A percentile compares a stretch with the other conserved stretches of the same genome.
Conservation (phyloP, 2,329 filamentous ascomycete species). For the Magnaporthiopsis rhizophila region DNA sequence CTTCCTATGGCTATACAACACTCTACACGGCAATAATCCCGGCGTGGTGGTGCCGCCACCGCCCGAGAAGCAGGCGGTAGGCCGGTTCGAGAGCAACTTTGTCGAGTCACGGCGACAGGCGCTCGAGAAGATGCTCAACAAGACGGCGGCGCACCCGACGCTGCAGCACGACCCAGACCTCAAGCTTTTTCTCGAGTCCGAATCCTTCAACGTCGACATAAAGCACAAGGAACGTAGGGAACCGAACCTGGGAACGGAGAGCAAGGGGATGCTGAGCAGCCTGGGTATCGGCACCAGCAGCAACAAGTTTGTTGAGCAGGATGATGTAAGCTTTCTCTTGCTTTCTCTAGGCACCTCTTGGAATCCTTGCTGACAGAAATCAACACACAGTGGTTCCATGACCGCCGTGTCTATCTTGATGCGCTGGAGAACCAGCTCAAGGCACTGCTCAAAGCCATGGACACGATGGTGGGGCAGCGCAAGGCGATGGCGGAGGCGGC, state of each 20-base stretch:
- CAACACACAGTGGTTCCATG: constrained; percentile 78
- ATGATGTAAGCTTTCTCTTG: constrained; percentile 59
- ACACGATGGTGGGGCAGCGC: constrained; percentile 83
- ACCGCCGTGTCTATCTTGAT: constrained; percentile 89
- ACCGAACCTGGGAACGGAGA: constrained; percentile 68
- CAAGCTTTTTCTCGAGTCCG: constrained; percentile 95
- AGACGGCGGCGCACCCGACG: constrained; percentile 80
- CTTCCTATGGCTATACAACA: constrained; percentile 96
- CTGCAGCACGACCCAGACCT: constrained; percentile 89
- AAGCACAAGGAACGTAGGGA: constrained; percentile 96
- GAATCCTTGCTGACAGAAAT: neutral
- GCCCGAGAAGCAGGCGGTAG: constrained; percentile 95
- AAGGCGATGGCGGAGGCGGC: constrained; percentile 92
- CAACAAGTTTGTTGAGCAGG: constrained; percentile 93
- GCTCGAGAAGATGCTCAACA: constrained; percentile 96
- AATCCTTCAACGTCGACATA: constrained; percentile 90
- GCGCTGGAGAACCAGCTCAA: constrained; percentile 88
- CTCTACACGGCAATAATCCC: constrained; percentile 87
- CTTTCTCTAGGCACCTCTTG: neutral
- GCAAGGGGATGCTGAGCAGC: constrained; percentile 85
- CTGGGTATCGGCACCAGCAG: constrained; percentile 69
- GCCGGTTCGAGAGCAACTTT: constrained; percentile 93
- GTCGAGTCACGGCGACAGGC: constrained; percentile 87
- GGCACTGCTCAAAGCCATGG: constrained; percentile 84
- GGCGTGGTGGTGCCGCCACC: constrained; percentile 92